phyloP scores from a whole-genome alignment of 352 stramenopile species.

The Phytopythium helicoides region DNA sequence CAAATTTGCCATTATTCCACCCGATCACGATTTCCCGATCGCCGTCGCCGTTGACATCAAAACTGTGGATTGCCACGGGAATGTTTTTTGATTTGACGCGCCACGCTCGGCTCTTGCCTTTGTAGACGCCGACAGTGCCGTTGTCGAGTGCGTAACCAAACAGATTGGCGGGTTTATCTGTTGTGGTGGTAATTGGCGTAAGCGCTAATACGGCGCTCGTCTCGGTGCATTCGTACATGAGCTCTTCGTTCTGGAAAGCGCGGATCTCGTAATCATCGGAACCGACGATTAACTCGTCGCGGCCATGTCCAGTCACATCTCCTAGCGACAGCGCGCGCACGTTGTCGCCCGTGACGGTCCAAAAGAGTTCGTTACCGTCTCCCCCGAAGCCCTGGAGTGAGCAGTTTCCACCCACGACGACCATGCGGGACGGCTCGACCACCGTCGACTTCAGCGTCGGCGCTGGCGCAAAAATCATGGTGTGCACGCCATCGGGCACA shows the following conservation, averaged over 20 bases:
- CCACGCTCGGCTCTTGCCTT: constrained; percentile 84
- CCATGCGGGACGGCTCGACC: constrained; percentile 51
- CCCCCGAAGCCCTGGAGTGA: constrained; percentile 87
- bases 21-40: constrained; percentile 88
- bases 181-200: constrained; percentile 52
- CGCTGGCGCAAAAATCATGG: constrained; percentile 71
- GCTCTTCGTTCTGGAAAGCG: constrained; percentile 88
- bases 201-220: constrained; percentile 77
- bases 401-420: constrained; percentile 92
- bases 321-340: constrained; percentile 77
- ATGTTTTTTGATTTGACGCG: constrained; percentile 91
- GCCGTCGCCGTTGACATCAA: constrained; percentile 91
- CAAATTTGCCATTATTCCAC: constrained; percentile 90
- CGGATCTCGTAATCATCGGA: constrained; percentile 92
- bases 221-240: constrained; percentile 88
- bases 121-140: constrained; percentile 92
- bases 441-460: constrained; percentile 31
- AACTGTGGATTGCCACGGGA: constrained; percentile 74
- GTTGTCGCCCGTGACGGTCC: constrained; percentile 91
- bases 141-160: constrained; percentile 91
- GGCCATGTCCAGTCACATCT: constrained; percentile 68
- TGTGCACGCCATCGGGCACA: constrained; percentile 80
- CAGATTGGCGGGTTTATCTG: constrained; percentile 17
- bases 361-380: constrained; percentile 85
- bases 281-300: constrained; percentile 83